Conservation (phyloP, 2,329 filamentous ascomycete species). For the Penicillium griseofulvum region DNA sequence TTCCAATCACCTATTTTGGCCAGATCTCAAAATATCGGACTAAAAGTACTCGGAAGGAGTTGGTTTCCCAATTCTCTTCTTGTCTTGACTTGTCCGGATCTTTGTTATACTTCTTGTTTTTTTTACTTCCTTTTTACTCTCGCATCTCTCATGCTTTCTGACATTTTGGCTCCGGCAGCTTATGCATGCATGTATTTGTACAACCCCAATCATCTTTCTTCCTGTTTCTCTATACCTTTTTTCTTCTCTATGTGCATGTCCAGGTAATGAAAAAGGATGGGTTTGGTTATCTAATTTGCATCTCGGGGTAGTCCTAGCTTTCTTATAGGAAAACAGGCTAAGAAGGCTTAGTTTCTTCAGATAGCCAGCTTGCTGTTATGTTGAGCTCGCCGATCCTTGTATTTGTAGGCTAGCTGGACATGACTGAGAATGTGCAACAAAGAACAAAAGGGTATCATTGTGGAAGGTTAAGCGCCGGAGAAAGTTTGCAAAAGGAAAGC, state of each 20-base stretch:
- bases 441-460: constrained; percentile 4
- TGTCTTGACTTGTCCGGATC: neutral
- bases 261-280: constrained; percentile 28
- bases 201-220: constrained; percentile 27
- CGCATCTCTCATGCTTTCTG: constrained; percentile 27
- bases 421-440: neutral
- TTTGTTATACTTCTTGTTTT: constrained; percentile 6
- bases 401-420: neutral
- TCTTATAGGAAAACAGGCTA: neutral
- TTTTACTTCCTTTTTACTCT: constrained; percentile 13
- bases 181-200: constrained; percentile 42
- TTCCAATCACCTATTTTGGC: neutral
- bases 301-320: neutral
- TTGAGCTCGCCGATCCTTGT: too few relatives aligned
- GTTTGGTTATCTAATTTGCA: constrained; percentile 16
- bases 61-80: neutral
- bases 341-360: neutral
- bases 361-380: neutral
- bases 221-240: constrained; percentile 18
- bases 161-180: constrained; percentile 30
- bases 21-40: neutral
- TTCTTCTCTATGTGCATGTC: constrained; percentile 24
- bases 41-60: neutral
- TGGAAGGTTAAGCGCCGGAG: neutral
- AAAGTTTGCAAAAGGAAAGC: neutral